These are phyloP conservation scores for Hirsutella rhossiliensis DNA, from an alignment of 2,329 filamentous ascomycete genomes.

Conservation along the genomic window DNA sequence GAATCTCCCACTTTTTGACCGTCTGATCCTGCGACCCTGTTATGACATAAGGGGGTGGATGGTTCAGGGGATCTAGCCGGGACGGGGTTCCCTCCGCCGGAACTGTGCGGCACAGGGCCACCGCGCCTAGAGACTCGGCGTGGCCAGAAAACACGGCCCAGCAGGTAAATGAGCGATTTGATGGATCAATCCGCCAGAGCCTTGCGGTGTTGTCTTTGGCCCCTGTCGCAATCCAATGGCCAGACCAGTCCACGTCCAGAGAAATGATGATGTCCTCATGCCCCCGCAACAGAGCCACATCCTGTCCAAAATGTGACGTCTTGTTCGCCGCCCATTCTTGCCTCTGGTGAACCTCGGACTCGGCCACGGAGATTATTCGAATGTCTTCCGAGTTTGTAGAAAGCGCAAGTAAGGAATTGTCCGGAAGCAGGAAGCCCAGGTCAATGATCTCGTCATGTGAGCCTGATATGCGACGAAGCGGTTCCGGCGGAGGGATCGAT, in stretches of 20 bases:
- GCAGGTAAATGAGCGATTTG: conserved; percentile 63
- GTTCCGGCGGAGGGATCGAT: conserved; percentile 30
- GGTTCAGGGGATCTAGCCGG: conserved; percentile 58
- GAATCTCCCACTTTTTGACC: conserved; percentile 85
- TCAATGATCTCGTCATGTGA: conserved; percentile 98
- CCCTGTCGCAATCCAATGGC: conserved; percentile 90
- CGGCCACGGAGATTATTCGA: conserved; percentile 64
- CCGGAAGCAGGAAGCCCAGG: conserved; percentile 70
- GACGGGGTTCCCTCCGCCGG: conserved; percentile 60
- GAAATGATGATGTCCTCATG: conserved; percentile 95
- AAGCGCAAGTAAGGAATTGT: conserved; percentile 72
- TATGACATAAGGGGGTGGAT: conserved; percentile 74
- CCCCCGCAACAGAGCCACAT: conserved; percentile 74
- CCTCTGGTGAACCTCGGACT: conserved; percentile 14
- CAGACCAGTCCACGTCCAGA: conserved; percentile 90
- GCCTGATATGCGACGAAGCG: conserved; percentile 72
- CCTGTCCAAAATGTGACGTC: conserved; percentile 70
- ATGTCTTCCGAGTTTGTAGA: conserved; percentile 95
- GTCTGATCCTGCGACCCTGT: conserved; percentile 95
- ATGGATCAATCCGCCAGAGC: conserved; percentile 76
- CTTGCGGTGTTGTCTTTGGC: conserved; percentile 94
- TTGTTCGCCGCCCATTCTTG: conserved; percentile 12
- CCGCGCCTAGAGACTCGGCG: conserved; percentile 84
- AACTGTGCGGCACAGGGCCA: conserved; percentile 62
- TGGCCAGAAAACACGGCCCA: conserved; percentile 80